Evolutionary conservation across 768 basidiomycete species (phyloP), one percentile per base, ranked within the genome.

Genomic region (Termitomyces bulborhizus): DNA sequence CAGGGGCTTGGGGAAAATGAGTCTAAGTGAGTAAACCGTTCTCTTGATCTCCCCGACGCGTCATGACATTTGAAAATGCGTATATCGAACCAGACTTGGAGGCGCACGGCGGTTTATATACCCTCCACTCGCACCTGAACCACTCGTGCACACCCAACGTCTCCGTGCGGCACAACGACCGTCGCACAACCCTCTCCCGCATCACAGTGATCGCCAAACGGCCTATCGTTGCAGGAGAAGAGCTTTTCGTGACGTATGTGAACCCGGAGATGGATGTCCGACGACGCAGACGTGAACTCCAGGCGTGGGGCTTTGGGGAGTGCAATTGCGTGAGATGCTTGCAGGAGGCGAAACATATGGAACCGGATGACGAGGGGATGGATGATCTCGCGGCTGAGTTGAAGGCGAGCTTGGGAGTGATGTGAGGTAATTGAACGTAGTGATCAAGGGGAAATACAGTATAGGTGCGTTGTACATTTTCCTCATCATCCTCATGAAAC

Each of bases 121-220:
- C 78, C 21, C 77, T 94, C 4, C 92, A 95, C 66, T 87, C 92
- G 2, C 90, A 94, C 61, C 68, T 95, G 31, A 97, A 96, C 68
- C 93, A 97, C 67, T 79, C 79, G 6, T 97, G 93, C 68, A 68
- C 72, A 16, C 91, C 93, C 0, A 95, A 92, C 67, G 62, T 85
- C 46, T 88, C 90, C 16, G 84, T 89, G 15, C 83, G 87, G 2
- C 92, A 92, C 65, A 70, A 90, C 54, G 85, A 90, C 66, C 79
- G 77, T 59, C 82, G 81, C 48, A 82, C 75, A 1, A 78, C 86
- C 1, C 84, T 91, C 52, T 76, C 85, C 6, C 82, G 90, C 37
- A 88, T 96, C 65, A 84, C 88, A 0, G 65, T 92, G 26, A 67
- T 90, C n/a, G 87, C 93, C 4, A 81, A 78, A 53, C 67, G 73